These are phyloP conservation scores for Endoconidiophora polonica DNA, from an alignment of 2,329 filamentous ascomycete species.

Conservation along the genomic window DNA sequence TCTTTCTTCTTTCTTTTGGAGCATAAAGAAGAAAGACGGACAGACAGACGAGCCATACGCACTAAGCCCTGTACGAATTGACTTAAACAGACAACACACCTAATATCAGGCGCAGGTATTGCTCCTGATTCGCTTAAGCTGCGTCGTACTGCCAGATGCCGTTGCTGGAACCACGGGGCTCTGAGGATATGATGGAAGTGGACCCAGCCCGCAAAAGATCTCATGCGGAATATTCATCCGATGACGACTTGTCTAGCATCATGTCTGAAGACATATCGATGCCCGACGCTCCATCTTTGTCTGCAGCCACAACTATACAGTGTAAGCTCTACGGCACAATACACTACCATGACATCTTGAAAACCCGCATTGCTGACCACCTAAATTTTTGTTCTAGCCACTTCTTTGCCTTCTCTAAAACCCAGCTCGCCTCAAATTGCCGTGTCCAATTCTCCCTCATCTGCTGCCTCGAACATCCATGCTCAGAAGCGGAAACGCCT, in stretches of 20 bases:
- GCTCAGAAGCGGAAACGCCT: constrained; percentile 28
- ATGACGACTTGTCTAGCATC: constrained; percentile 15
- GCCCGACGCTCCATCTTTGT: constrained; percentile 4
- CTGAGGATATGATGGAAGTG: constrained; percentile 24
- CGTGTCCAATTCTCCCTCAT: constrained; percentile 17
- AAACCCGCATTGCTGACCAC: background rate
- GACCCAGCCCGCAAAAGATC: constrained; percentile 29
- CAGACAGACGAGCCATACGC: background rate
- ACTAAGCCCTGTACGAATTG: background rate
- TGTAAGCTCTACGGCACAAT: background rate
- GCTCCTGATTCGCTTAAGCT: background rate
- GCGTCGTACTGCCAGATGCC: constrained; percentile 24
- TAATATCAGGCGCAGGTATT: background rate
- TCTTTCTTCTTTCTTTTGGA: background rate
- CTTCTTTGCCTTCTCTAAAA: background rate
- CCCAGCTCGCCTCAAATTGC: background rate
- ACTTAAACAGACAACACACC: background rate
- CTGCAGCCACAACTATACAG: background rate
- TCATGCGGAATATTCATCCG: constrained; percentile 28
- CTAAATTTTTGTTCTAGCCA: background rate
- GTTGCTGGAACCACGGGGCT: constrained; percentile 23
- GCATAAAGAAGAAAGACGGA: background rate
- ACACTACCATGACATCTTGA: background rate
- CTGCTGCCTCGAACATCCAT: background rate
- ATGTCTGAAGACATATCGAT: constrained; percentile 9